Conservation (phyloP, 2,329 filamentous ascomycete genomes). For the Phyllosticta ampelicida region DNA sequence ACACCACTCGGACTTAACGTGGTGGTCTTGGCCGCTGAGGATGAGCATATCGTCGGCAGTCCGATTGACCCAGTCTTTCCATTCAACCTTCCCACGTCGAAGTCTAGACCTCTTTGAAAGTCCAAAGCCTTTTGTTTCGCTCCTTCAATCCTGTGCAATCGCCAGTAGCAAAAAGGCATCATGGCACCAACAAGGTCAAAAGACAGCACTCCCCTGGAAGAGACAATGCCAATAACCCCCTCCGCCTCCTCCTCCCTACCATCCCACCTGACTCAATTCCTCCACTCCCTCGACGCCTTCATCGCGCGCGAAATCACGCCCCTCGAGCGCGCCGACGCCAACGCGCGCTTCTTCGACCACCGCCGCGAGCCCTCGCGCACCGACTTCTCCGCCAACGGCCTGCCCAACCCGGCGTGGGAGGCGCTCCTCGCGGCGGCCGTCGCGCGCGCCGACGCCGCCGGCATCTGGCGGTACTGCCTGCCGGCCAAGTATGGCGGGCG, state of each 20-base stretch:
- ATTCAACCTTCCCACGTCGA: neutral
- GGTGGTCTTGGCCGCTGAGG: neutral
- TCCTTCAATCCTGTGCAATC: too few relatives aligned
- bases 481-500: slow-evolving; percentile 46
- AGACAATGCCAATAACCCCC: neutral
- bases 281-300: slow-evolving; percentile 45
- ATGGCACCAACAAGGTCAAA: too few relatives aligned
- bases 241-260: slow-evolving; percentile 28
- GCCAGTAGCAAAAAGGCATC: too few relatives aligned
- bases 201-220: too few relatives aligned
- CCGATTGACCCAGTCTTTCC: neutral
- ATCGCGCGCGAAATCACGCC: slow-evolving; percentile 44
- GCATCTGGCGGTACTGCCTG: slow-evolving; percentile 50
- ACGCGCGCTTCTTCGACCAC: slow-evolving; percentile 56
- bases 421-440: slow-evolving; percentile 40
- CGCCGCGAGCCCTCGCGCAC: slow-evolving; percentile 52
- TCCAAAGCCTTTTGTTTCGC: too few relatives aligned
- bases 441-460: slow-evolving; percentile 45
- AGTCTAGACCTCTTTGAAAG: too few relatives aligned
- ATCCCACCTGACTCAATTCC: slow-evolving; percentile 36
- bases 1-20: neutral
- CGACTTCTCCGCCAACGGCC: slow-evolving; percentile 47
- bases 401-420: slow-evolving; percentile 51
- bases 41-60: neutral
- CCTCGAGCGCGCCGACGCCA: slow-evolving; percentile 46